Conservation (phyloP, 148 eudicot genomes). For the Hydrangea macrophylla region DNA sequence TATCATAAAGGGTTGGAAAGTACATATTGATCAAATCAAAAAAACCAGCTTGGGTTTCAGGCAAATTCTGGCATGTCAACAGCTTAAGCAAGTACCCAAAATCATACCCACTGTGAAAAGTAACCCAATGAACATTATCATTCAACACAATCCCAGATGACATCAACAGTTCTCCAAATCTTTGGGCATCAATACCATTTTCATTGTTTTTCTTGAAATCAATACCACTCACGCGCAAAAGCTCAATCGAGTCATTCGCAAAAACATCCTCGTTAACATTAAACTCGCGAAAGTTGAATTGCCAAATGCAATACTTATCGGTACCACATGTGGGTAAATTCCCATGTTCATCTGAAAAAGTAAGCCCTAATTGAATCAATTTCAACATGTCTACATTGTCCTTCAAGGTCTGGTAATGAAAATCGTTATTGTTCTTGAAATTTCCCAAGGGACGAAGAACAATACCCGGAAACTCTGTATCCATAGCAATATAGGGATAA, state of each 20-base stretch:
- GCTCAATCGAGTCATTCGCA: constrained; percentile 49
- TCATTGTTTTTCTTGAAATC: constrained; percentile 46
- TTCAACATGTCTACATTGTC: constrained; percentile 55
- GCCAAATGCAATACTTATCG: constrained; percentile 51
- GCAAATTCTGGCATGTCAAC: constrained; percentile 38
- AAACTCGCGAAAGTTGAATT: constrained; percentile 56
- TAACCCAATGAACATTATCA: constrained; percentile 47
- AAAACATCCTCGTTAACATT: constrained; percentile 42
- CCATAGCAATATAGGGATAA: constrained; percentile 53
- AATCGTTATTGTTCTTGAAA: constrained; percentile 35
- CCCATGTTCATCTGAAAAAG: constrained; percentile 45
- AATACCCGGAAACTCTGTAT: constrained; percentile 50
- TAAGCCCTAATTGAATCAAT: constrained; percentile 48
- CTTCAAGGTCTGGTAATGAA: constrained; percentile 37
- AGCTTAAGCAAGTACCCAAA: constrained; percentile 59
- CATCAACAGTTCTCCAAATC: constrained; percentile 55
- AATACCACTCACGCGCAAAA: constrained; percentile 41
- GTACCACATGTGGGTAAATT: constrained; percentile 49
- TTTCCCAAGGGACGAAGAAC: constrained; percentile 33
- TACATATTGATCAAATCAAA: constrained; percentile 37
- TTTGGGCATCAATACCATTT: constrained; percentile 39
- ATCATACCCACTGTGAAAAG: constrained; percentile 56
- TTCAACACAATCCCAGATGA: constrained; percentile 53
- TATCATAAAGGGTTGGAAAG: constrained; percentile 42
- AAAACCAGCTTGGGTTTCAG: constrained; percentile 43